These are phyloP conservation scores for Melaleuca quinquenervia DNA, from an alignment of 345 rosid genomes.

Conservation along the genomic window DNA sequence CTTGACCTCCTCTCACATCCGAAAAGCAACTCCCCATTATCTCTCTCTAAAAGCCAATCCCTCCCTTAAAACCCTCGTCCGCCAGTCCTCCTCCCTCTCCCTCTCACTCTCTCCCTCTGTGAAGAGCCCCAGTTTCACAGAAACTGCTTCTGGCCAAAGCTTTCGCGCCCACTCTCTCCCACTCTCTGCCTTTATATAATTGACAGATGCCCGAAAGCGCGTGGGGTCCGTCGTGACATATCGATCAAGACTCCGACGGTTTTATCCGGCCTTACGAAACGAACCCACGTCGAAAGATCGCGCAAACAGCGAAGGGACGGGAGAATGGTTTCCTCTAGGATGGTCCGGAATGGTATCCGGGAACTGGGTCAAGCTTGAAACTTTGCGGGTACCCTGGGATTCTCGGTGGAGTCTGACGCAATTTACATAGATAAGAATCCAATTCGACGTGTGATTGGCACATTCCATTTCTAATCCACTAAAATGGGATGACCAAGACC, in stretches of 20 bases:
- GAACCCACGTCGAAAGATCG: not conserved
- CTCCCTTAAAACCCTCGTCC: not conserved
- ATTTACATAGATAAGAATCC: not conserved
- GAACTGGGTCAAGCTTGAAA: not conserved
- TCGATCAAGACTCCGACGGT: fast-evolving
- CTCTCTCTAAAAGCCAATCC: not conserved
- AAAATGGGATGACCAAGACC: not conserved
- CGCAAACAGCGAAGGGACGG: not conserved
- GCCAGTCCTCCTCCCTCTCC: not conserved
- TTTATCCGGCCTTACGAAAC: not conserved
- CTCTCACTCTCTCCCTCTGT: too few species aligned
- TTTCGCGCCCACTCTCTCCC: not conserved
- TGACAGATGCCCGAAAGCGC: not conserved
- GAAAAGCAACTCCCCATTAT: slow-evolving; percentile 60
- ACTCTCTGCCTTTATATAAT: not conserved
- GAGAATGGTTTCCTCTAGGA: not conserved
- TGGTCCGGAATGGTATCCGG: not conserved
- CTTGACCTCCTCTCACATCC: slow-evolving; percentile 60
- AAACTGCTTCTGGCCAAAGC: not conserved
- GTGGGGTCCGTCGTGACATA: not conserved
- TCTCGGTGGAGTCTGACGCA: not conserved
- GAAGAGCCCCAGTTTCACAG: not conserved
- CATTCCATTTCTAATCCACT: not conserved
- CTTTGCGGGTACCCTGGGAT: not conserved
- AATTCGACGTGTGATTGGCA: not conserved